phyloP scores from a whole-genome alignment of 768 basidiomycete genomes.

The Lactifluus subvellereus region DNA sequence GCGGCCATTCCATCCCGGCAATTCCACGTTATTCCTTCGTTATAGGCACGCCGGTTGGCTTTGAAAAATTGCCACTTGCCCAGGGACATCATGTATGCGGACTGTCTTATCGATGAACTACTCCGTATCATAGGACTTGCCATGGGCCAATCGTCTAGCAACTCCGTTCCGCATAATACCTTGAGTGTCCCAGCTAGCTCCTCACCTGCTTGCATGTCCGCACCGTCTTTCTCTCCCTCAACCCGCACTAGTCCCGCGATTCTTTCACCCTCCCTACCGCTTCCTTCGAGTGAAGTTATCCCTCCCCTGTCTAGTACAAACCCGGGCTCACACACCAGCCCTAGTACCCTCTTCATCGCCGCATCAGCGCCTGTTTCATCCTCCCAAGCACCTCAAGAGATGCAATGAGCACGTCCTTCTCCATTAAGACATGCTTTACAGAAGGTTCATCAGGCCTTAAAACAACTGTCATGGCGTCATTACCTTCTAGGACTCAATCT shows the following conservation, averaged over 20 bases:
- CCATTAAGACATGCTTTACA: neutral
- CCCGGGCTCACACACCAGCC: neutral
- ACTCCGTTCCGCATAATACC: neutral
- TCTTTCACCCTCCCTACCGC: neutral
- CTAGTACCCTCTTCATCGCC: neutral
- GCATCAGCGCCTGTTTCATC: neutral
- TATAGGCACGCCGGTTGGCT: neutral
- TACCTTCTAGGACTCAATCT: neutral
- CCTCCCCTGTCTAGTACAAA: neutral
- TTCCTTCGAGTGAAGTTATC: neutral
- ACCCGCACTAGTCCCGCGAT: neutral
- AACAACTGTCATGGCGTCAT: neutral
- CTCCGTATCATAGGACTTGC: neutral
- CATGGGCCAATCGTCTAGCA: neutral
- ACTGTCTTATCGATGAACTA: neutral
- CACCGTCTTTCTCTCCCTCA: neutral
- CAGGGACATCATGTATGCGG: neutral
- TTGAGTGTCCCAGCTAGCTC: neutral
- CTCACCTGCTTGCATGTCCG: neutral
- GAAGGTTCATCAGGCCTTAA: neutral
- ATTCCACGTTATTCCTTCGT: neutral
- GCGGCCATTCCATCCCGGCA: neutral
- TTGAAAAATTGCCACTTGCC: neutral
- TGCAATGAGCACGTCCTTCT: neutral
- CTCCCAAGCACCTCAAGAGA: neutral